Evolutionary conservation across 441 rosid species (phyloP).

Genomic region (Corymbia citriodora): DNA sequence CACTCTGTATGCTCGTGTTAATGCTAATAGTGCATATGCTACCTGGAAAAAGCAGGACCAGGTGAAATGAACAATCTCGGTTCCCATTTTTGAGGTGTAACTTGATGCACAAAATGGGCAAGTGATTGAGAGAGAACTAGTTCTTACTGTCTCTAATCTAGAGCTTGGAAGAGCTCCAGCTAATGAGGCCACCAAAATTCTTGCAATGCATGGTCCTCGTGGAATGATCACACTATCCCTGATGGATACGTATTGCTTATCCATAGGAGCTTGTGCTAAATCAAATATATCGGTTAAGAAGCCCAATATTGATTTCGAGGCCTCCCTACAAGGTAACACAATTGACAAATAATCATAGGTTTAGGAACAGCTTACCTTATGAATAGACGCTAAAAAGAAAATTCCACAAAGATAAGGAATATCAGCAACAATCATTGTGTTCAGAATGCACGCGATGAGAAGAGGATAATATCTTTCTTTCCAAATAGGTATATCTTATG

Average conservation of each 20-base stretch:
- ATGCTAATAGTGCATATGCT: slow-evolving; percentile 64
- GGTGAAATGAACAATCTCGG: not conserved
- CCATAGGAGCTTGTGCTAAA: slow-evolving; percentile 59
- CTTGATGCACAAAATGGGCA: not conserved
- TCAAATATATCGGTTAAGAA: slow-evolving; percentile 91
- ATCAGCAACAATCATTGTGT: not conserved
- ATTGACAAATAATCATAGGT: not conserved
- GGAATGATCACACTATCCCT: slow-evolving; percentile 78
- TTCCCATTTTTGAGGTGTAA: not conserved
- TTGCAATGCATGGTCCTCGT: slow-evolving; percentile 72
- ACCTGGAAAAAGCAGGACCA: slow-evolving; percentile 34
- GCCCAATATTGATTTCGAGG: slow-evolving; percentile 89
- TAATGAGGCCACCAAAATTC: slow-evolving; percentile 81
- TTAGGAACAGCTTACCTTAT: not conserved
- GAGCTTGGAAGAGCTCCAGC: slow-evolving; percentile 98
- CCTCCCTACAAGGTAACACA: slow-evolving; percentile 62
- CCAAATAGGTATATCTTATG: not conserved
- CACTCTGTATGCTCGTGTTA: slow-evolving; percentile 61
- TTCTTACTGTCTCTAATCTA: slow-evolving; percentile 75
- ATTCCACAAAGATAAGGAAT: not conserved
- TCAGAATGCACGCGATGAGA: not conserved
- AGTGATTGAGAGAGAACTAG: not conserved
- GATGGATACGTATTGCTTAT: slow-evolving; percentile 53
- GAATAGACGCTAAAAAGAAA: not conserved
- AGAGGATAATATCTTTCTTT: not conserved